Conservation (phyloP, 2,329 filamentous ascomycete genomes). For the Tolypocladium guangdongense region DNA sequence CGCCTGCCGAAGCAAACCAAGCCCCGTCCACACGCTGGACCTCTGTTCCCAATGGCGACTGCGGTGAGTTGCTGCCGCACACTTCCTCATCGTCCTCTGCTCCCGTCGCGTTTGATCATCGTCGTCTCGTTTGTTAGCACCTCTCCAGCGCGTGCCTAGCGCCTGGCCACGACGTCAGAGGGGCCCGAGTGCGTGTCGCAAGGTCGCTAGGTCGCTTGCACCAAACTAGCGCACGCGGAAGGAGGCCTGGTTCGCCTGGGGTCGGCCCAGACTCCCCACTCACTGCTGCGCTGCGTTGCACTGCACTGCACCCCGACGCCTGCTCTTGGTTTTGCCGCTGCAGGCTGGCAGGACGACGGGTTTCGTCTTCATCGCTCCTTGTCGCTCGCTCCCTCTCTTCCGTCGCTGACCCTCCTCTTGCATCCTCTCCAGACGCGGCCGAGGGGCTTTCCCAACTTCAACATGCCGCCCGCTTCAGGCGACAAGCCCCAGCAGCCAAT, state of each 20-base stretch:
- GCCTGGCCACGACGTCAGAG: slow-evolving; percentile 21
- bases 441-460: slow-evolving; percentile 27
- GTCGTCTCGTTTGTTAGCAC: slow-evolving; percentile 1
- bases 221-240: slow-evolving; percentile 17
- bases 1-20: not conserved
- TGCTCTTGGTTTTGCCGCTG: not conserved
- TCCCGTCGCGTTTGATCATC: not conserved
- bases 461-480: slow-evolving; percentile 22
- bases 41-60: slow-evolving; percentile 19
- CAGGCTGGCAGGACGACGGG: not conserved
- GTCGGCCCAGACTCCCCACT: not conserved
- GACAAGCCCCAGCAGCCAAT: slow-evolving; percentile 23
- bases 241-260: slow-evolving; percentile 16
- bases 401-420: slow-evolving; percentile 9
- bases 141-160: not conserved
- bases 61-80: slow-evolving; percentile 20
- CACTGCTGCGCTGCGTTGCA: not conserved
- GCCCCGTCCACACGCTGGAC: not conserved
- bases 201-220: slow-evolving; percentile 13
- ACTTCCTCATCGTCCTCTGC: slow-evolving; percentile 3
- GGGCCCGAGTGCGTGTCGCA: slow-evolving; percentile 23
- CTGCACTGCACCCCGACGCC: slow-evolving; percentile 3
- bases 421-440: slow-evolving; percentile 19
- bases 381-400: not conserved
- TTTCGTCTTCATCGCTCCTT: slow-evolving; percentile 5